Base-by-base conservation (phyloP, 192 early-diverging fungal species). In the Bifiguratus adelaidae region DNA sequence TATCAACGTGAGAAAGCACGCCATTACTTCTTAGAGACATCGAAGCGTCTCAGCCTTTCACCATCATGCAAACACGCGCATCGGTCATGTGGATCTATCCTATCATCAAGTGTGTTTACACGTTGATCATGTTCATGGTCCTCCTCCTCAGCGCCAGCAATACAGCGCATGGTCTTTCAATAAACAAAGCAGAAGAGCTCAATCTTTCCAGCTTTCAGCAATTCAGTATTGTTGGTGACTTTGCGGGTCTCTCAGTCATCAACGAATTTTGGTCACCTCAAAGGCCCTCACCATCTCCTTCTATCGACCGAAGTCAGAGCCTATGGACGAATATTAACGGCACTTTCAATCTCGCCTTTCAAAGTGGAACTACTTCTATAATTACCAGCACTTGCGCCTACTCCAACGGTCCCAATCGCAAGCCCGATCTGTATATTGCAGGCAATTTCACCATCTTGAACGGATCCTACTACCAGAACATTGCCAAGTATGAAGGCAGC, bases 191-290 rank as follows among this genome's bases (percentile, higher is more conserved):
- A 15, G 11, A 11, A 11, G 32, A 11, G 15, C 11, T 34, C 11
- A 40, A 40, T 21, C 13, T 40, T 21, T 20, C 37, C 1, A 40
- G 37, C 37, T 40, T 40, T 21, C 37, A 40, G 8, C 58, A 60
- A 45, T 41, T 60, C 21, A 52, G 52, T 9, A 42, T 60, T 24
- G 40, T 34, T 19, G 58, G 58, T 30, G 41, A 60, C 19, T 60
- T 44, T 44, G 52, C 45, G 22, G 58, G 58, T 16, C 28, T 60
- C 18, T 60, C 58, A 29, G 42, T 33, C 7, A 42, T 45, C 25
- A 44, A 9, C 6, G 41, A 50, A 11, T 12, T 19, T 3, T 26
- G 38, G 5, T 52, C 53, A 26, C 47, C 51, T 22, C 43, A 57
- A 27, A n/a, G n/a, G n/a, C n/a, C n/a, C n/a, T 27, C 36, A 23